Evolutionary conservation across 306 rosid genomes (phyloP), one percentile per base, ranked within the genome.

Genomic region (Inga leiocalycina): DNA sequence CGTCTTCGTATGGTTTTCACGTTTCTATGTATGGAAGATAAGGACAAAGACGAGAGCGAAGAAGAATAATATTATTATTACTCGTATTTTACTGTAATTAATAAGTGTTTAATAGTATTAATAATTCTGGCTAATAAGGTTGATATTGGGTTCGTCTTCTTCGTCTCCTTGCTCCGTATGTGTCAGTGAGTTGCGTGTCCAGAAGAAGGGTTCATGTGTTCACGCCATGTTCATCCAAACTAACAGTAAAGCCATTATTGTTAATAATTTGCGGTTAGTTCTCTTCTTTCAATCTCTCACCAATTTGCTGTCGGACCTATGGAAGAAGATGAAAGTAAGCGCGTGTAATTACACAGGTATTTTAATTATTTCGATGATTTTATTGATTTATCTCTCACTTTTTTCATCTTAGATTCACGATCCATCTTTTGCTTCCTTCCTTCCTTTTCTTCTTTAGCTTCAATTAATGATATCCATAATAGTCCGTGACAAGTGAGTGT

Each of bases 321-420:
- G 41, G 62, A 78, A 71, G 9, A 77, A 43, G 9, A 77, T 39
- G 46, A 49, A 11, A 4, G 49, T 13, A 51, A 77, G 72, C 41
- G 75, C 49, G 79, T 78, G 82, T 32, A 8, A 77, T 70, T 48
- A 45, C 46, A 70, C 6, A 48, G 32, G 37, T 11, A 27, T 75
- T 51, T 68, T 44, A 70, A 69, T 83, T 77, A 70, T 83, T 45
- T 70, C 35, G 67, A 62, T 77, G 35, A 77, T 83, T 3, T 77
- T 57, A 77, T 74, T 77, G 73, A 70, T 59, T 46, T 56, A 78
- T 61, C 34, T 14, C 71, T 76, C 52, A 7, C 56, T 22, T 24
- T 22, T 6, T 76, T 5, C 3, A 44, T 10, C 6, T 8, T 19
- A 9, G 49, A 68, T 76, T 56, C 22, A 77, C 34, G 22, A 44